Conservation (phyloP, 306 rosid species). For the Cicer judaicum region DNA sequence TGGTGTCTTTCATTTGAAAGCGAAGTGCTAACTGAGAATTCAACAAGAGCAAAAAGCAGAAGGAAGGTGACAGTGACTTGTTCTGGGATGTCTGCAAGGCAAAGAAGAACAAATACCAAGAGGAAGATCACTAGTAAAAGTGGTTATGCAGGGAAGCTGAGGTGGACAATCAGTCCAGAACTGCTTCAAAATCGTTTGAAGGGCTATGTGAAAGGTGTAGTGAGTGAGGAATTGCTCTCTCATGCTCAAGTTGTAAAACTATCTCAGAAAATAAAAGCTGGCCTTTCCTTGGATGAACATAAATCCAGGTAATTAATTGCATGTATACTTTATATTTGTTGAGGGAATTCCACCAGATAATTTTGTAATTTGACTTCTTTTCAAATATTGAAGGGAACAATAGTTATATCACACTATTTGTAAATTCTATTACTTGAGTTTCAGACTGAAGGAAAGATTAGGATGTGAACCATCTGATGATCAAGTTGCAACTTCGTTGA, state of each 20-base stretch:
- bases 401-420: constrained; percentile 5
- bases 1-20: constrained; percentile 81
- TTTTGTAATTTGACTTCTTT: constrained; percentile 33
- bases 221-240: constrained; percentile 74
- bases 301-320: constrained; percentile 69
- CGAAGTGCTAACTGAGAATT: constrained; percentile 44
- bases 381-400: constrained; percentile 28
- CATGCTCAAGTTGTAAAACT: constrained; percentile 88
- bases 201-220: constrained; percentile 80
- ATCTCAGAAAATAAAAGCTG: constrained; percentile 79
- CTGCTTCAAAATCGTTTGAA: constrained; percentile 64
- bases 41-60: constrained; percentile 36
- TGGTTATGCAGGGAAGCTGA: constrained; percentile 39
- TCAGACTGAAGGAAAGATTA: constrained; percentile 77
- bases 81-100: constrained; percentile 98
- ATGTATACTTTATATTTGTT: not conserved
- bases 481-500: constrained; percentile 78
- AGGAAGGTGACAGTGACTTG: constrained; percentile 69
- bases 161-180: constrained; percentile 57
- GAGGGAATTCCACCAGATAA: constrained; percentile 31
- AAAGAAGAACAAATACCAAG: constrained; percentile 71
- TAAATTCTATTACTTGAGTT: constrained; percentile 44
- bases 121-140: constrained; percentile 52
- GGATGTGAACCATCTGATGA: constrained; percentile 93
- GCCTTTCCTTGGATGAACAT: constrained; percentile 77